Conservation (phyloP, 805 yeast genomes). For the Maudiozyma serrabonitensis region DNA sequence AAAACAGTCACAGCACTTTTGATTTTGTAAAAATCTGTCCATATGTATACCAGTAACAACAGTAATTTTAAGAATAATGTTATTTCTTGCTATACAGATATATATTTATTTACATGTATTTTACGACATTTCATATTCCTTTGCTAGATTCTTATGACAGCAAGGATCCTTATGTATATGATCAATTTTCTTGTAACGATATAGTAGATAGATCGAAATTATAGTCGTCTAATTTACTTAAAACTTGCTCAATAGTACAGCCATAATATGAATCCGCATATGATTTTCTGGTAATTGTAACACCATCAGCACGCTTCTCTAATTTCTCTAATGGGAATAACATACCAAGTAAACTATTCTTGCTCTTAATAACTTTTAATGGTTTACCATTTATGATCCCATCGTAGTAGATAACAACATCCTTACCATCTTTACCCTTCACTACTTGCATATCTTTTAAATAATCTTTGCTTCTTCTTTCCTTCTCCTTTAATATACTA, state of each 20-base stretch:
- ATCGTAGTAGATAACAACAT: conserved; percentile 39
- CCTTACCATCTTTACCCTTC: conserved; percentile 19
- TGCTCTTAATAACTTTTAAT: conserved; percentile 48
- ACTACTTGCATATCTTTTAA: not conserved
- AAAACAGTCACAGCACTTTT: not conserved
- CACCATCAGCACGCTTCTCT: conserved; percentile 35
- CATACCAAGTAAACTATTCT: conserved; percentile 47
- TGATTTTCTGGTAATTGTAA: conserved; percentile 35
- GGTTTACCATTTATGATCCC: conserved; percentile 36
- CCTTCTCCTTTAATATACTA: conserved; percentile 45
- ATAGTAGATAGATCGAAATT: conserved; percentile 32
- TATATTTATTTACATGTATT: not conserved
- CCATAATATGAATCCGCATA: conserved; percentile 39
- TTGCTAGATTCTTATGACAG: not conserved
- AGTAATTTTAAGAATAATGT: not conserved
- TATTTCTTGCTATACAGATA: not conserved
- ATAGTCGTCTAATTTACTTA: conserved; percentile 11
- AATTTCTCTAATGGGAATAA: conserved; percentile 44
- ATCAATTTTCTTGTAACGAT: conserved; percentile 9
- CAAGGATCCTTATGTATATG: not conserved
- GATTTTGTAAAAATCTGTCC: no score
- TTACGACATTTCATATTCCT: not conserved
- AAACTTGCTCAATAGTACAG: conserved; percentile 11
- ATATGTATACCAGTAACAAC: not conserved
- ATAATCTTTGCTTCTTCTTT: conserved; percentile 18